phyloP scores from a whole-genome alignment of 345 rosid species.

The Lumnitzera littorea region DNA sequence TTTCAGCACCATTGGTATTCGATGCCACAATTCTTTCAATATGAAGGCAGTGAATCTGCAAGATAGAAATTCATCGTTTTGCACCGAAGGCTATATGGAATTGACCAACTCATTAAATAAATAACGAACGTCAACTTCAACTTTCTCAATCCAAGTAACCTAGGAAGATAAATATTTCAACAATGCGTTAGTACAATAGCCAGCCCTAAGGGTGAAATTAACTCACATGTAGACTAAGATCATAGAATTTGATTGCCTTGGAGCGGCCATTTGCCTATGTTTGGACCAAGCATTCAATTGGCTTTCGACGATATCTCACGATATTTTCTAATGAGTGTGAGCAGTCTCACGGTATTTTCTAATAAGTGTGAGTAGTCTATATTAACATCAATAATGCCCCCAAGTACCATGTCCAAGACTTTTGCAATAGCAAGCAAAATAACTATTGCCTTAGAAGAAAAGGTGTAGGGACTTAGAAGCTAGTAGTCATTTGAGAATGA shows the following conservation, averaged over 20 bases:
- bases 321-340: conserved; percentile 18
- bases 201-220: no score
- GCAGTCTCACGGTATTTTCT: neutral
- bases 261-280: conserved; percentile 20
- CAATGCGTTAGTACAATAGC: neutral
- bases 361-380: conserved; percentile 18
- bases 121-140: conserved; percentile 22
- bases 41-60: neutral
- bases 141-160: conserved; percentile 58
- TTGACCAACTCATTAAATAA: conserved; percentile 20
- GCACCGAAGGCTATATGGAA: conserved; percentile 40
- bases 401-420: conserved; percentile 18
- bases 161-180: conserved; percentile 5
- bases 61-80: conserved; percentile 34
- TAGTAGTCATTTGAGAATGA: conserved; percentile 28
- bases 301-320: conserved; percentile 26
- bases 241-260: conserved; percentile 16
- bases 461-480: conserved; percentile 36
- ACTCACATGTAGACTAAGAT: neutral
- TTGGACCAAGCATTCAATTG: conserved; percentile 45
- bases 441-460: conserved; percentile 26
- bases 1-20: conserved; percentile 6
- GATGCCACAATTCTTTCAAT: conserved; percentile 20
- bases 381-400: conserved; percentile 45
- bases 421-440: conserved; percentile 37